A percentile compares a stretch with the other conserved stretches of the same genome.
These are phyloP conservation scores for Pythium guiyangense DNA, from an alignment of 352 stramenopile species.

Conservation along the genomic window DNA sequence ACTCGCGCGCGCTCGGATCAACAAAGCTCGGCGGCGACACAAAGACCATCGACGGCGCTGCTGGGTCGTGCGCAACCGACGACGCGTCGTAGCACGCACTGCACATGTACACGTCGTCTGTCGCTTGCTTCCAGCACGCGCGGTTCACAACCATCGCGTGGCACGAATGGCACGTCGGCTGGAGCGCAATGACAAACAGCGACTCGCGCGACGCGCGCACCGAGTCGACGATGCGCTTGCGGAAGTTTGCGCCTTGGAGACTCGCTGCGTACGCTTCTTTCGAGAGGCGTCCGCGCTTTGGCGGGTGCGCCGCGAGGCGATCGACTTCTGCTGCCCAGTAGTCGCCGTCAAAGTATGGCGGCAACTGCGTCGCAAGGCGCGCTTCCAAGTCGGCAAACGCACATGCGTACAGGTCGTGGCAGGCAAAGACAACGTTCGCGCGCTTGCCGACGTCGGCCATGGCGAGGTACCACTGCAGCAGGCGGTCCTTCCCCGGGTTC, in stretches of 20 bases:
- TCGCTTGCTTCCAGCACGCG: slow-evolving; percentile 35
- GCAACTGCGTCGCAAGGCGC: slow-evolving; percentile 41
- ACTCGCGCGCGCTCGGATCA: background rate
- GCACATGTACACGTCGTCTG: slow-evolving; percentile 22
- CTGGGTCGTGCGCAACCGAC: background rate
- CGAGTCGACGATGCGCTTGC: slow-evolving; percentile 67
- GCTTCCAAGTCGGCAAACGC: slow-evolving; percentile 64
- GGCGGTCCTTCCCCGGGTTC: slow-evolving; percentile 92
- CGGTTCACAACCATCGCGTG: slow-evolving; percentile 55
- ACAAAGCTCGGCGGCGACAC: slow-evolving; percentile 17
- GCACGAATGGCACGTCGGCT: slow-evolving; percentile 55
- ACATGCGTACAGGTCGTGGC: slow-evolving; percentile 58
- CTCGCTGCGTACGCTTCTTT: slow-evolving; percentile 55
- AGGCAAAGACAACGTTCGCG: slow-evolving; percentile 60
- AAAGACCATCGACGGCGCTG: slow-evolving; percentile 1
- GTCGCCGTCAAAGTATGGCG: slow-evolving; percentile 93
- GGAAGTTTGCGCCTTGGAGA: slow-evolving; percentile 43
- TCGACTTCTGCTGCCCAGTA: slow-evolving; percentile 87
- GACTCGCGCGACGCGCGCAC: slow-evolving; percentile 63
- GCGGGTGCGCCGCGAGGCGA: slow-evolving; percentile 45
- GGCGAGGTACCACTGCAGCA: slow-evolving; percentile 93
- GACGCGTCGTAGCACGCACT: slow-evolving; percentile 15
- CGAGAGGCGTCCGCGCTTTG: slow-evolving; percentile 54
- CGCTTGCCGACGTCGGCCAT: slow-evolving; percentile 76
- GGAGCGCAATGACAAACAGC: slow-evolving; percentile 74